Conservation (phyloP, 1,139 yeast species). For the Arxiozyma slooffiae region DNA sequence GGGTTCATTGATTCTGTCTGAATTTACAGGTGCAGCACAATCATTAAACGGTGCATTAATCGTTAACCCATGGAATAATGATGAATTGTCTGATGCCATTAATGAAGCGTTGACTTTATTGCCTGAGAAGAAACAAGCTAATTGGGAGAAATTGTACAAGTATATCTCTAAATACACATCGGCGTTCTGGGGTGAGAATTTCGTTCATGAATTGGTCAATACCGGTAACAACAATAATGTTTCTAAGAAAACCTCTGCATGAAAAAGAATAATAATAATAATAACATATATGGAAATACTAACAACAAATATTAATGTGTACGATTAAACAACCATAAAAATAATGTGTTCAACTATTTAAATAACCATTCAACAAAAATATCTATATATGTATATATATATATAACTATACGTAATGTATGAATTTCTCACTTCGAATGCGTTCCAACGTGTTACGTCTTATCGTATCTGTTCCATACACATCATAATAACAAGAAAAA, state of each 20-base stretch:
- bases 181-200: constrained; percentile 93
- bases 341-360: background rate
- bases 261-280: background rate
- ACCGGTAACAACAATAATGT: constrained; percentile 8
- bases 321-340: too few species aligned
- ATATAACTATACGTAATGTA: background rate
- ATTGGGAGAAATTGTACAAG: constrained; percentile 72
- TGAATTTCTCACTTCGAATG: background rate
- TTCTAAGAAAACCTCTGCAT: constrained; percentile 1
- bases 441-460: background rate
- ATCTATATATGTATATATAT: background rate
- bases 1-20: constrained; percentile 80
- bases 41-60: constrained; percentile 85
- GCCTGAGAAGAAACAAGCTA: constrained; percentile 63
- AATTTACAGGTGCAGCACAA: constrained; percentile 99
- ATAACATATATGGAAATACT: background rate
- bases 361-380: background rate
- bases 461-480: too few species aligned
- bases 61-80: constrained; percentile 98
- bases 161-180: constrained; percentile 90
- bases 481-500: too few species aligned
- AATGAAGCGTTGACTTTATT: constrained; percentile 81
- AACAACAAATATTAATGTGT: background rate
- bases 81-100: constrained; percentile 79
- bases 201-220: constrained; percentile 73